Evolutionary conservation across 2,329 filamentous ascomycete genomes (phyloP), one percentile per base, ranked within the genome.

Genomic region (Fusarium temperatum): DNA sequence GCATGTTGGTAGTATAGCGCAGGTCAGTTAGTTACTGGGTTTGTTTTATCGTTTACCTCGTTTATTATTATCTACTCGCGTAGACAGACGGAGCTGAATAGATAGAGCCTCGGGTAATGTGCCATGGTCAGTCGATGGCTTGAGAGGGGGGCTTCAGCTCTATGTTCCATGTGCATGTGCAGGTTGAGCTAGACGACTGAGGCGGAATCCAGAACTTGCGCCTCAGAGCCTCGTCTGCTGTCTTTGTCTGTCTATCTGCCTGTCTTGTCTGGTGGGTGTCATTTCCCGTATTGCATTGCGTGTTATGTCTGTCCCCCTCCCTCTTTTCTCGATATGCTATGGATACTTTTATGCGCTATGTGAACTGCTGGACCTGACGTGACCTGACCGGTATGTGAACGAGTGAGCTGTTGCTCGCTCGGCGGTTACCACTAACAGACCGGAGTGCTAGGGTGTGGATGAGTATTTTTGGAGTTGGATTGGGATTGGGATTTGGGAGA

Each of bases 141-240:
- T 70, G 60, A 55, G 66, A 59, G 66, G 54, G 59, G 48, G 68
- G 42, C 48, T 70, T 70, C 68, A 70, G 68, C 68, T 70, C 45
- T 59, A 65, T 45, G 50, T 69, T 70, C 45, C 66, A 54, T 41
- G 50, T 69, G 35, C 51, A 42, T 47, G 47, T 65, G 66, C 67
- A 54, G n/a, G 38, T 70, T 53, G 66, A 65, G 66, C 66, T 70
- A 65, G 53, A 42, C 30, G 63, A 45, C 38, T 35, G 67, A 70
- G 67, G 67, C 67, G 67, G 66, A 18, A 54, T 59, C 58, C 66
- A 70, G 67, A 70, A 59, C 41, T 42, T 30, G 45, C 58, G 66
- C 66, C 55, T 10, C 39, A 62, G 54, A 68, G 48, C 66, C 66
- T 68, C 54, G 47, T 68, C 66, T 54, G n/a, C 22, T 22, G 18